These are phyloP conservation scores for Fusarium sp. DNA, from an alignment of 2,329 filamentous ascomycete species.

Conservation along the genomic window DNA sequence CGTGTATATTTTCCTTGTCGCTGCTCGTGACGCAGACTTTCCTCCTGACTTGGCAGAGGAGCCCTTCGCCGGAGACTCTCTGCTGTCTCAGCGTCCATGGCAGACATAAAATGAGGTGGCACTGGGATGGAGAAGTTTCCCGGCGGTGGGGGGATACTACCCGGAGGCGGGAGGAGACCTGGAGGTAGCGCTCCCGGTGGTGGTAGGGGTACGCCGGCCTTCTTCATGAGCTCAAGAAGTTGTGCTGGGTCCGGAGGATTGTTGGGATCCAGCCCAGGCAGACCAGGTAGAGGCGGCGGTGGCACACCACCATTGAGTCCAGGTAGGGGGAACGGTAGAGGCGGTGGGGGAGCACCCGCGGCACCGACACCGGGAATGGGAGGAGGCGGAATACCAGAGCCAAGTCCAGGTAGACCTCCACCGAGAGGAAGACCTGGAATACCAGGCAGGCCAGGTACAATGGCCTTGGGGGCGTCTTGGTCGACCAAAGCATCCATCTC, in stretches of 20 bases:
- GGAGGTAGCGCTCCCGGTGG: slow-evolving; percentile 62
- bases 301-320: slow-evolving; percentile 60
- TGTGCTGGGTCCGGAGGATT: slow-evolving; percentile 72
- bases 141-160: slow-evolving; percentile 52
- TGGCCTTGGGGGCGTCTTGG: slow-evolving; percentile 75
- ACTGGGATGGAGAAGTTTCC: slow-evolving; percentile 53
- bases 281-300: slow-evolving; percentile 65
- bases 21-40: slow-evolving; percentile 84
- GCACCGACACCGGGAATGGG: slow-evolving; percentile 65
- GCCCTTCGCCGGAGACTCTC: slow-evolving; percentile 65
- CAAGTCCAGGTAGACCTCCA: slow-evolving; percentile 58
- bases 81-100: slow-evolving; percentile 50
- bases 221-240: slow-evolving; percentile 74
- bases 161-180: slow-evolving; percentile 59
- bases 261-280: slow-evolving; percentile 68
- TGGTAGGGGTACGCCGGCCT: slow-evolving; percentile 72
- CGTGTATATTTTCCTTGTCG: slow-evolving; percentile 71
- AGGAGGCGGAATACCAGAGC: slow-evolving; percentile 58
- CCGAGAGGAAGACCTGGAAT: slow-evolving; percentile 71
- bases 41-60: slow-evolving; percentile 85
- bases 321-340: slow-evolving; percentile 67
- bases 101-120: slow-evolving; percentile 57
- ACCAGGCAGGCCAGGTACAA: slow-evolving; percentile 58
- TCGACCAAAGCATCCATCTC: slow-evolving; percentile 93
- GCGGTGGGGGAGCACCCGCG: slow-evolving; percentile 58